Evolutionary conservation across 2,329 filamentous ascomycete genomes (phyloP), one percentile per base, ranked within the genome.

Genomic region (Emergomyces orientalis): DNA sequence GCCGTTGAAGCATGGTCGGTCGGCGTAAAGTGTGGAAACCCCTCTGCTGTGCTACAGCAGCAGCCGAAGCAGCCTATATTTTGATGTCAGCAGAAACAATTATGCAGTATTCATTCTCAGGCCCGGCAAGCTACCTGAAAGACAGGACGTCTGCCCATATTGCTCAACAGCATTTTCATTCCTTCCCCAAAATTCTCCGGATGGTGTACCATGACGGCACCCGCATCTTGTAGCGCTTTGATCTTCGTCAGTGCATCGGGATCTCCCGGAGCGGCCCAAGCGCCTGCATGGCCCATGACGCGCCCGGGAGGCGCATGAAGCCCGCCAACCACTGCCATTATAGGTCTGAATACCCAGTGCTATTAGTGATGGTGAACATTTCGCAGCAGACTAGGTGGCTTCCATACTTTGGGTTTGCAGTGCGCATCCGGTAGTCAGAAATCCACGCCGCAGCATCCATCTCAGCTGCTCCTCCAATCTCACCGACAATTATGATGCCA

Each of bases 221-320:
- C 88, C 14, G 82, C 88, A 62, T 81, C 77, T 71, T 86, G 77
- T n/a, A 93, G 79, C 1, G 84, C 82, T 51, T 80, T 81, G 64
- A 88, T 84, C 74, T 93, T 93, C n/a, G 81, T 79, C 47, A 79
- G 75, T 0, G 86, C 84, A 64, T 80, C 80, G 3, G 85, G 82
- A 71, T 92, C 88, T 25, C 86, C 87, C 7, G 85, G 81, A 1
- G 85, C 81, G 61, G 81, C 79, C 79, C 89, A 90, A 17, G 89
- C 89, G 52, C 89, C 89, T 11, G 89, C 88, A 72, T 93, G 89
- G 11, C 89, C 89, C 88, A 92, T 91, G 52, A 90, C 82, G 27
- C 83, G 81, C 17, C 86, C 86, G 19, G 79, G 77, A 6, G 82
- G 81, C n/a, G 86, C 86, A 65, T 84, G 76, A 57, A 86, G 76